Conservation (phyloP, 2,329 filamentous ascomycete species). For the Pezicula radicicola region DNA sequence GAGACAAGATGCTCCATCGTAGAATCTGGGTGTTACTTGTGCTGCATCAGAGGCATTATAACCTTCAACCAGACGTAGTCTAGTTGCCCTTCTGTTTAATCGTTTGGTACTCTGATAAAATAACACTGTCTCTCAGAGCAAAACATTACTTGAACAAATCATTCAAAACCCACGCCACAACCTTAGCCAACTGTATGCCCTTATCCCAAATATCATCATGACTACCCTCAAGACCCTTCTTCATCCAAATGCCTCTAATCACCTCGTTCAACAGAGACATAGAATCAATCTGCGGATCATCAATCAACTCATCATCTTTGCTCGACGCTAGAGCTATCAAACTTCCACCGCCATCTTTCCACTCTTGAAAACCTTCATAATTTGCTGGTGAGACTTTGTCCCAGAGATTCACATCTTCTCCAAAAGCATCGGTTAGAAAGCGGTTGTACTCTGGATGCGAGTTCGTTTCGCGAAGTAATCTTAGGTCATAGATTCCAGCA, state of each 20-base stretch:
- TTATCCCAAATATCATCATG: slow-evolving; percentile 64
- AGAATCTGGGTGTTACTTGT: too few relatives aligned
- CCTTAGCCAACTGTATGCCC: slow-evolving; percentile 48
- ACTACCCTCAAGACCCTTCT: slow-evolving; percentile 41
- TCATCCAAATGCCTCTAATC: slow-evolving; percentile 16
- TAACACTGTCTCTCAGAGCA: too few relatives aligned
- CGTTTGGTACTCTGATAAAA: too few relatives aligned
- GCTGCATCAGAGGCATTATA: too few relatives aligned
- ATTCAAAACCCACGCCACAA: not conserved
- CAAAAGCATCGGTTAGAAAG: slow-evolving; percentile 38
- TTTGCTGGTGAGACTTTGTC: slow-evolving; percentile 31
- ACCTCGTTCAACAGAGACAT: slow-evolving; percentile 12
- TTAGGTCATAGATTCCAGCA: slow-evolving; percentile 65
- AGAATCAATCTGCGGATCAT: slow-evolving; percentile 23
- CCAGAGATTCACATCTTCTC: slow-evolving; percentile 47
- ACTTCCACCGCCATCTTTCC: slow-evolving; percentile 7
- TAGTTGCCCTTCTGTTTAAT: too few relatives aligned
- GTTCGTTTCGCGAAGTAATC: slow-evolving; percentile 13
- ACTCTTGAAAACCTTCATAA: slow-evolving; percentile 1
- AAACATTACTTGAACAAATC: not conserved
- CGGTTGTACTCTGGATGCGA: slow-evolving; percentile 15
- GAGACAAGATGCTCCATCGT: too few relatives aligned
- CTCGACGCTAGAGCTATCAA: slow-evolving; percentile 28
- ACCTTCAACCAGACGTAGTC: too few relatives aligned
- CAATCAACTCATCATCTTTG: slow-evolving; percentile 37